Evolutionary conservation across 495 filamentous ascomycete genomes (phyloP).

Genomic region (Penicillium angulare): DNA sequence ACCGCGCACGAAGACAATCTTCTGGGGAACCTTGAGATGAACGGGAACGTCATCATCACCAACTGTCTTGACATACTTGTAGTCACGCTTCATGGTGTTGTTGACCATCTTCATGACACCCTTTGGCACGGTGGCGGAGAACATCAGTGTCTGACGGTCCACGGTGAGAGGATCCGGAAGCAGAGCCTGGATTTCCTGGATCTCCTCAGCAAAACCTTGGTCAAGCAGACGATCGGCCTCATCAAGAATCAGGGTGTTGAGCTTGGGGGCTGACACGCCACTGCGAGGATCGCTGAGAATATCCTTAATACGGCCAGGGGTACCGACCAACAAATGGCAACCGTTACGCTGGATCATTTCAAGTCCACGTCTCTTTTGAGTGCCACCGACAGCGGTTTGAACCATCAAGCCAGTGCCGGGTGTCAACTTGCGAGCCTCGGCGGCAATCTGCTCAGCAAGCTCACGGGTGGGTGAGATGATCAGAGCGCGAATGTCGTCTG

Average conservation of each 20-base stretch:
- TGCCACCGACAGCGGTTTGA: conserved; percentile 88
- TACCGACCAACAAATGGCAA: conserved; percentile 88
- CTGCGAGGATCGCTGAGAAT: conserved; percentile 67
- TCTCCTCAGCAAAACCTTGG: conserved; percentile 79
- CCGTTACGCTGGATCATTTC: conserved; percentile 63
- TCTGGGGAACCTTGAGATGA: conserved; percentile 80
- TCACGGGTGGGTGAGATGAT: conserved; percentile 94
- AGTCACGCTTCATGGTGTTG: conserved; percentile 65
- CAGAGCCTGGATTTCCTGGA: conserved; percentile 62
- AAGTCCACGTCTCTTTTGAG: conserved; percentile 65
- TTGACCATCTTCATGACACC: conserved; percentile 80
- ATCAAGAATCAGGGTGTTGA: conserved; percentile 83
- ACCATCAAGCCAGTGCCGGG: conserved; percentile 66
- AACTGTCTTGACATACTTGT: conserved; percentile 82
- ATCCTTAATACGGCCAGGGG: conserved; percentile 86
- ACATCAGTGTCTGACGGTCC: conserved; percentile 85
- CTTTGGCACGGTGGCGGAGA: conserved; percentile 85
- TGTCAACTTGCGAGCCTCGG: conserved; percentile 73
- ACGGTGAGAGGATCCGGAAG: conserved; percentile 62
- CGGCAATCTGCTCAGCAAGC: conserved; percentile 90
- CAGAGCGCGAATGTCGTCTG: conserved; percentile 78
- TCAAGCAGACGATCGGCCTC: conserved; percentile 94
- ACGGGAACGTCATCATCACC: conserved; percentile 76
- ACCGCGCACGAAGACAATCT: conserved; percentile 58
- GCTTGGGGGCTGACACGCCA: conserved; percentile 67